Evolutionary conservation across 1,139 yeast genomes (phyloP).

Genomic region (Candida tetrigidarum): DNA sequence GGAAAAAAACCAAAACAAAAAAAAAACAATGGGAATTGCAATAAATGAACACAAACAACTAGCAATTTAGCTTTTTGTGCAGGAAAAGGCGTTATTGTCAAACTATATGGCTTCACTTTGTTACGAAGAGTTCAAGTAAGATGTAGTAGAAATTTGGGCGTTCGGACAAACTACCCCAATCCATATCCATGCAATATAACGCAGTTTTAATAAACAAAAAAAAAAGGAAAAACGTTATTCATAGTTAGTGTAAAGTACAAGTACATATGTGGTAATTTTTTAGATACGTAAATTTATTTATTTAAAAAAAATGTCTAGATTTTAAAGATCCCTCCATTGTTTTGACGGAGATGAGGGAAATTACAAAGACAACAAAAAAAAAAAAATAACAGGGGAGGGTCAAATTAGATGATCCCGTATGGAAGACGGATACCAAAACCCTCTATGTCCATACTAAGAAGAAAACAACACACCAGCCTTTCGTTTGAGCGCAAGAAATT

Average conservation of each 20-base stretch:
- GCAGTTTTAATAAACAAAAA: neutral
- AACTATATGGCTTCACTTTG: neutral
- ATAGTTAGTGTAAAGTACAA: too few relatives aligned
- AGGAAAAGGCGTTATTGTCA: neutral
- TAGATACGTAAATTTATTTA: neutral
- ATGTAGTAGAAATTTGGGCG: neutral
- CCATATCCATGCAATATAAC: neutral
- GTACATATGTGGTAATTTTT: neutral
- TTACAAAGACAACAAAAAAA: too few relatives aligned
- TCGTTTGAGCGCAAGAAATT: too few relatives aligned
- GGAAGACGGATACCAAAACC: neutral
- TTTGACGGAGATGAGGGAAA: neutral
- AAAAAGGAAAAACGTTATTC: neutral
- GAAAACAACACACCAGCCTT: too few relatives aligned
- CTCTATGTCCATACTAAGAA: too few relatives aligned
- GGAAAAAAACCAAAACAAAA: neutral
- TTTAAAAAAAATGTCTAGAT: too few relatives aligned
- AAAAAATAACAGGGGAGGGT: neutral
- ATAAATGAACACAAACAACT: neutral
- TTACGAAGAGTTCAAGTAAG: constrained; percentile 1
- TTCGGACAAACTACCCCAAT: too few relatives aligned
- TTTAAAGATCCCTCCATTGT: too few relatives aligned
- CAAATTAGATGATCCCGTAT: too few relatives aligned
- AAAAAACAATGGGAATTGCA: too few relatives aligned
- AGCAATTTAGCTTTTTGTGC: neutral